A percentile compares a stretch with the other conserved stretches of the same genome.
phyloP scores from a whole-genome alignment of 2,329 filamentous ascomycete genomes.

The Sclerotinia sclerotiorum region DNA sequence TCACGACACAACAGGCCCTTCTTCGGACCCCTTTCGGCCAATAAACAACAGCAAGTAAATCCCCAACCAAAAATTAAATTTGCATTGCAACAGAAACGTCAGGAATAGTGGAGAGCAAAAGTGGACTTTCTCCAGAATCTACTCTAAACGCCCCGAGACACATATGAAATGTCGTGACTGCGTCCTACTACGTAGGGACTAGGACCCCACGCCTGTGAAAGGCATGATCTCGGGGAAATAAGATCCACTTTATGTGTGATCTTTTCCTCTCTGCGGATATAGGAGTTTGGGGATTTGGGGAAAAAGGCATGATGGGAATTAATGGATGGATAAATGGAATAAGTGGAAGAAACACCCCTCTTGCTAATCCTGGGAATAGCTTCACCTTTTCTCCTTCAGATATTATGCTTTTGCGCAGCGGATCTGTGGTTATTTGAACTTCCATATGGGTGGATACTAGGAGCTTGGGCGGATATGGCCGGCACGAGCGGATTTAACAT shows the following conservation, averaged over 20 bases:
- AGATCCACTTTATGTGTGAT: conserved; percentile 2
- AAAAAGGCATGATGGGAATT: too few relatives aligned
- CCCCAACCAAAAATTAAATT: conserved; percentile 12
- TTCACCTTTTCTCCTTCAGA: neutral
- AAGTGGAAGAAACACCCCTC: neutral
- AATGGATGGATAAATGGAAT: too few relatives aligned
- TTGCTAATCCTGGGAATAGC: neutral
- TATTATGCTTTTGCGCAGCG: neutral
- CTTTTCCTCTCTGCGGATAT: neutral
- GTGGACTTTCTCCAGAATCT: conserved; percentile 20
- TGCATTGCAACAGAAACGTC: conserved; percentile 15
- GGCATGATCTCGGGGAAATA: conserved; percentile 17
- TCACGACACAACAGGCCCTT: conserved; percentile 18
- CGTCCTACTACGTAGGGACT: neutral
- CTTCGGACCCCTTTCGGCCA: conserved; percentile 20
- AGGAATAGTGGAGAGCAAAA: conserved; percentile 6
- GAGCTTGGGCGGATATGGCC: conserved; percentile 7
- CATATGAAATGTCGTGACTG: conserved; percentile 11
- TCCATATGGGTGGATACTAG: neutral
- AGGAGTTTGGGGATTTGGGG: neutral
- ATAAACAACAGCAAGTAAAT: conserved; percentile 6
- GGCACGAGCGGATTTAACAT: conserved; percentile 10
- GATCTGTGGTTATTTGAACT: neutral
- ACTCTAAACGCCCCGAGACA: conserved; percentile 10
- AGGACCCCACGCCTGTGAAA: conserved; percentile 6